These are phyloP conservation scores for Tylopilus subfusipes DNA, from an alignment of 768 basidiomycete genomes.

Conservation along the genomic window DNA sequence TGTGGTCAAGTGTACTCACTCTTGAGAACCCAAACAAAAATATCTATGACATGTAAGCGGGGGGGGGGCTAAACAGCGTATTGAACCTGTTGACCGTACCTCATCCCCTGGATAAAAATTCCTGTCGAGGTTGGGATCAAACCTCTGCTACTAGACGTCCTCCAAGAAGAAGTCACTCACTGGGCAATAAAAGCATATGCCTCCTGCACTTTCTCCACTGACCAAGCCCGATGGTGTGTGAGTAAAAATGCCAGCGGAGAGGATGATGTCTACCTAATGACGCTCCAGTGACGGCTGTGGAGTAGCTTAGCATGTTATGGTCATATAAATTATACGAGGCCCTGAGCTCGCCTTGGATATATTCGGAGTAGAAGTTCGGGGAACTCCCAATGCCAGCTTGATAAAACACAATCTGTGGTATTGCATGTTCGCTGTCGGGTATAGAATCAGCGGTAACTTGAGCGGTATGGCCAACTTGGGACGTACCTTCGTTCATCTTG, in stretches of 20 bases:
- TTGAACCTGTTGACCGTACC: constrained; percentile 32
- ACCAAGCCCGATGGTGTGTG: not conserved
- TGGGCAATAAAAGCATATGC: constrained; percentile 80
- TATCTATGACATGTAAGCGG: constrained; percentile 42
- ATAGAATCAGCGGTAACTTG: not conserved
- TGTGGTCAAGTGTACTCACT: constrained; percentile 33
- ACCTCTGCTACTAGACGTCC: not conserved
- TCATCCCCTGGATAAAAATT: constrained; percentile 73
- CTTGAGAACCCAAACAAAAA: constrained; percentile 78
- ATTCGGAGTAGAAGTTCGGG: constrained; percentile 52
- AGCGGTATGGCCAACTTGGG: not conserved
- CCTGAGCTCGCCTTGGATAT: constrained; percentile 58
- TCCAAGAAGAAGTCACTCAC: constrained; percentile 39
- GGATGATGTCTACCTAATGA: constrained; percentile 45
- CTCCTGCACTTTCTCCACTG: constrained; percentile 73
- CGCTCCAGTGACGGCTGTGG: constrained; percentile 58
- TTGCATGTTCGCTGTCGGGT: constrained; percentile 33
- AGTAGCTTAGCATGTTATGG: constrained; percentile 7
- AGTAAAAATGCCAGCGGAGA: not conserved
- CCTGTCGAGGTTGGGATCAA: constrained; percentile 33
- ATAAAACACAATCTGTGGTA: constrained; percentile 62
- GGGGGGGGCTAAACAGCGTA: not conserved
- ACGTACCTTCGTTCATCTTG: constrained; percentile 43
- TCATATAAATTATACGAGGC: not conserved
- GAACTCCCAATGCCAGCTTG: constrained; percentile 61